Evolutionary conservation across 2,329 filamentous ascomycete species (phyloP).

Genomic region (Cladophialophora immunda): DNA sequence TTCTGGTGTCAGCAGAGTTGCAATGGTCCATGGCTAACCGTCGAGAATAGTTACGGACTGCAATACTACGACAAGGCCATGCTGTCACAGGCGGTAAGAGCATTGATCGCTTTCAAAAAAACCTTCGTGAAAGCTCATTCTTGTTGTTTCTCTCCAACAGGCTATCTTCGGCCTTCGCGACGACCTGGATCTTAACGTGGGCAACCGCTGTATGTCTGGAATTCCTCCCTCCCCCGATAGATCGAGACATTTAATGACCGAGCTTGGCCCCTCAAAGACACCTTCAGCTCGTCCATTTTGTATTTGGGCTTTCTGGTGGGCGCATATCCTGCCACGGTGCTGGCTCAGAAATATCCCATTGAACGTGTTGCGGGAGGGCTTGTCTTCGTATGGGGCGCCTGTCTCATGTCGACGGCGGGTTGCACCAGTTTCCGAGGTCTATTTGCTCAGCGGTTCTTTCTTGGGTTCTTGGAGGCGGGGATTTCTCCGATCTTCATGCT

Average conservation of each 20-base stretch:
- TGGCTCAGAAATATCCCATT: conserved; percentile 71
- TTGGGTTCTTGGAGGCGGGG: conserved; percentile 67
- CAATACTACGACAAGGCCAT: conserved; percentile 67
- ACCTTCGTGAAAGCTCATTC: neutral
- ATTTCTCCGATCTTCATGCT: conserved; percentile 73
- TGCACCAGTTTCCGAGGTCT: conserved; percentile 70
- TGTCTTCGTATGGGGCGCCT: conserved; percentile 69
- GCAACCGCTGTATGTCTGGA: conserved; percentile 46
- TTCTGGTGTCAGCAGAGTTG: too few relatives aligned
- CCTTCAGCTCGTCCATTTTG: conserved; percentile 48
- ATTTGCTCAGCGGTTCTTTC: conserved; percentile 71
- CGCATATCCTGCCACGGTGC: conserved; percentile 75
- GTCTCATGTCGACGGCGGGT: conserved; percentile 74
- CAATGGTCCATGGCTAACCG: too few relatives aligned
- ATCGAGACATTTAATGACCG: conserved; percentile 35
- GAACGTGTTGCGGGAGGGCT: conserved; percentile 68
- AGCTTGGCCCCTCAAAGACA: conserved; percentile 52
- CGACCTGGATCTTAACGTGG: conserved; percentile 51
- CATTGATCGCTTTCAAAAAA: neutral
- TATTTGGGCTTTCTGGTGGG: conserved; percentile 81
- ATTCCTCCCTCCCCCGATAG: too few relatives aligned
- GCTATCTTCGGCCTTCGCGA: conserved; percentile 53
- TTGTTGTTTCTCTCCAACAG: too few relatives aligned
- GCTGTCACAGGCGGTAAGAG: conserved; percentile 59
- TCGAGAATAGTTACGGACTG: conserved; percentile 47